Conservation (phyloP, 2,329 filamentous ascomycete genomes). For the Fusarium goolgardi region DNA sequence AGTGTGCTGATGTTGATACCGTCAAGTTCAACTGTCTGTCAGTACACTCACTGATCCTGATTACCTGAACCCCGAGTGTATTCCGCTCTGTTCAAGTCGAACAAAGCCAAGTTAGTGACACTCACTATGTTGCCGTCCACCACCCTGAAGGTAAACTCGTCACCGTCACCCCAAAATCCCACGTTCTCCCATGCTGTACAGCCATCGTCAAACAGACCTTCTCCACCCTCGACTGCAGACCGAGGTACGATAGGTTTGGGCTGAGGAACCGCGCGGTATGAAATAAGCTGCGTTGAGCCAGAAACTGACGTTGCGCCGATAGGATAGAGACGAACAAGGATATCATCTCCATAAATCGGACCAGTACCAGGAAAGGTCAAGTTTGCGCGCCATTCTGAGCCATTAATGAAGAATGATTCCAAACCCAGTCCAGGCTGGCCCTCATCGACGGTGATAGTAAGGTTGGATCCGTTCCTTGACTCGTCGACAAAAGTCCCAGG, state of each 20-base stretch:
- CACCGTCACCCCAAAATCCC: neutral
- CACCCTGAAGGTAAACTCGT: constrained; percentile 18
- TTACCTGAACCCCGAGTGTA: neutral
- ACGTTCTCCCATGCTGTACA: constrained; percentile 7
- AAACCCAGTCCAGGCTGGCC: constrained; percentile 26
- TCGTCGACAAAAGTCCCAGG: constrained; percentile 33
- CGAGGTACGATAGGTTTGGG: neutral
- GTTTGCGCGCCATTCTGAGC: neutral
- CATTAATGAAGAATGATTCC: constrained; percentile 7
- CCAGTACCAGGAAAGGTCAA: neutral
- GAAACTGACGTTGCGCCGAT: neutral
- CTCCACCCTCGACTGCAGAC: constrained; percentile 7
- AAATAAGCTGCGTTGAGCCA: neutral
- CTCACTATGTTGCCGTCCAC: neutral
- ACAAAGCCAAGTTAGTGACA: neutral
- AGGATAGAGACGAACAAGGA: neutral
- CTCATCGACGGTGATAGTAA: constrained; percentile 34
- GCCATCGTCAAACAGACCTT: constrained; percentile 10
- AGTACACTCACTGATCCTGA: no score
- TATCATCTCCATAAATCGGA: neutral
- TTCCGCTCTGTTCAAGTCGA: neutral
- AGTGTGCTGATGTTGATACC: no score
- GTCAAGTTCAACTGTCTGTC: no score
- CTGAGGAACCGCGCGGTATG: constrained; percentile 6
- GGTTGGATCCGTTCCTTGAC: constrained; percentile 16